Percentiles rank a stretch among this genome's conserved stretches.
These are phyloP conservation scores for Suillus spraguei DNA, from an alignment of 768 basidiomycete genomes.

Conservation along the genomic window DNA sequence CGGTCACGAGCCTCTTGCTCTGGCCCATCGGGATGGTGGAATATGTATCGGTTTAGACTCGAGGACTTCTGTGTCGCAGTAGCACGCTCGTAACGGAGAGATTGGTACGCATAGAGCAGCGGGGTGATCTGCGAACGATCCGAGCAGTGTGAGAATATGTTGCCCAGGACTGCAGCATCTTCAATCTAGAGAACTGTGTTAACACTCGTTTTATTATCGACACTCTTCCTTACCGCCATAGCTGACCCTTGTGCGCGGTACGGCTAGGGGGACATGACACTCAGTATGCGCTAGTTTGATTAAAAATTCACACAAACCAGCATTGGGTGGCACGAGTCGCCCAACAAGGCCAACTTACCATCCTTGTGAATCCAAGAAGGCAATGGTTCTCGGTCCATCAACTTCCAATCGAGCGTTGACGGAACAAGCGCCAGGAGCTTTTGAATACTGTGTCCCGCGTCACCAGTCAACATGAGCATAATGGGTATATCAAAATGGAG, in stretches of 20 bases:
- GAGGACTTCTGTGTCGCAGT: slow-evolving; percentile 52
- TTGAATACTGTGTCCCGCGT: slow-evolving; percentile 34
- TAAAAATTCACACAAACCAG: slow-evolving; percentile 30
- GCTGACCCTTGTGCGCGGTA: slow-evolving; percentile 59
- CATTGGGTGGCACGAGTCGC: slow-evolving; percentile 63
- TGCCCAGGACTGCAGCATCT: slow-evolving; percentile 44
- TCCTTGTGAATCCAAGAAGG: slow-evolving; percentile 49
- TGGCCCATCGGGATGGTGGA: slow-evolving; percentile 58
- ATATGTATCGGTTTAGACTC: slow-evolving; percentile 52
- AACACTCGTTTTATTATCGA: background rate
- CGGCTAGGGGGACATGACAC: slow-evolving; percentile 33
- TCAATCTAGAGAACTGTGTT: slow-evolving; percentile 30
- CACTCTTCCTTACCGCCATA: slow-evolving; percentile 44
- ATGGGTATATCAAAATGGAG: background rate
- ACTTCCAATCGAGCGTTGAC: slow-evolving; percentile 46
- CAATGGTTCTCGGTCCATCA: slow-evolving; percentile 52
- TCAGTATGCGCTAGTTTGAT: background rate
- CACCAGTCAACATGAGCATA: slow-evolving; percentile 7
- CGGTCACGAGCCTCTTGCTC: slow-evolving; percentile 53
- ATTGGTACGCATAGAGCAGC: slow-evolving; percentile 56
- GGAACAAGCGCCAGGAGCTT: slow-evolving; percentile 50
- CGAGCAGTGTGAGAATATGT: slow-evolving; percentile 51
- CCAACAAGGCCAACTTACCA: slow-evolving; percentile 47
- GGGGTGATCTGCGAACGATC: slow-evolving; percentile 43
- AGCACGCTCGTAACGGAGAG: slow-evolving; percentile 52